phyloP scores from a whole-genome alignment of 2,329 filamentous ascomycete genomes.

The Nannizzia gypsea region DNA sequence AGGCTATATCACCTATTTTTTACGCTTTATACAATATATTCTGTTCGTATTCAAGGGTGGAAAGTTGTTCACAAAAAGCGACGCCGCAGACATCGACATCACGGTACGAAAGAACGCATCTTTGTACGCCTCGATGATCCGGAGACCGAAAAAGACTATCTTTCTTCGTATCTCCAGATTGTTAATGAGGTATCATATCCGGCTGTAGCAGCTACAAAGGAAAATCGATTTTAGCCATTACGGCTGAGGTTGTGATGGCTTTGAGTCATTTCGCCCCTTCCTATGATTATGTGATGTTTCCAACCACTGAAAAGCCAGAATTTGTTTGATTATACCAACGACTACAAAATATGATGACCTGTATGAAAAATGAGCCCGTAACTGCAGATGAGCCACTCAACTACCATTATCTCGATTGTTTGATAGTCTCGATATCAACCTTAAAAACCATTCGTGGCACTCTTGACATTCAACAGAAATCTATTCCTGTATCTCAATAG shows the following conservation, averaged over 20 bases:
- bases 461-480: too few relatives aligned
- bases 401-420: too few relatives aligned
- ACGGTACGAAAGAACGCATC: slow-evolving; percentile 9
- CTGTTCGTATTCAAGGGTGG: background rate
- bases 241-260: background rate
- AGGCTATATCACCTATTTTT: slow-evolving; percentile 6
- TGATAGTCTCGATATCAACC: too few relatives aligned
- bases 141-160: background rate
- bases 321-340: too few relatives aligned
- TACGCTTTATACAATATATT: slow-evolving; percentile 6
- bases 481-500: too few relatives aligned
- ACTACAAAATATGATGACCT: too few relatives aligned
- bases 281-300: background rate
- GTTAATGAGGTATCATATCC: background rate
- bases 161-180: background rate
- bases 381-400: too few relatives aligned
- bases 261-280: background rate
- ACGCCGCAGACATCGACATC: slow-evolving; percentile 4
- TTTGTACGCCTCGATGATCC: slow-evolving; percentile 7
- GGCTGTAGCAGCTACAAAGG: background rate
- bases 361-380: too few relatives aligned
- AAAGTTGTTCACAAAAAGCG: background rate
- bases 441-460: too few relatives aligned
- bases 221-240: background rate
- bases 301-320: background rate